Base-by-base conservation (phyloP, 768 basidiomycete species). In the Rhodotorula graminis region DNA sequence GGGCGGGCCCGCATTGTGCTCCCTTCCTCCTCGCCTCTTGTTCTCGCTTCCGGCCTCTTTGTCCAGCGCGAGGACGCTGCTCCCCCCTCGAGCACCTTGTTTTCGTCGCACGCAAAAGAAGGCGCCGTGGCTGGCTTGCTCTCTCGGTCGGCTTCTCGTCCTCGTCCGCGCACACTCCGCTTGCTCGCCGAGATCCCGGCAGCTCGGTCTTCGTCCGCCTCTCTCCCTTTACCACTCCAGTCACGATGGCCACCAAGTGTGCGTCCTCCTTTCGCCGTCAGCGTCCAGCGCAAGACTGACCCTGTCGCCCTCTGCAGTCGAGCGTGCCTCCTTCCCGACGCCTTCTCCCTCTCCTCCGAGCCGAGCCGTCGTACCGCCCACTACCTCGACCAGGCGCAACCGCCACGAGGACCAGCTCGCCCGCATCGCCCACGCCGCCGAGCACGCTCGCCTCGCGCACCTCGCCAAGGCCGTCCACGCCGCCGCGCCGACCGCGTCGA, bases 371-470 rank as follows among this genome's bases (percentile, higher is more conserved):
- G 27, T 21, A 11, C 56, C 31, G 8, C 56, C n/a, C n/a, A 18
- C 53, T 12, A 3, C 53, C 23, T 27, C 27, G 27, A 55, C 14
- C 21, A 21, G 0, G 7, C 29, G 47, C 61, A 21, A 8, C 29
- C 40, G 16, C 50, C 62, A 11, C 53, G 15, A 3, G 29, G 23
- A 44, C n/a, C 37, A 50, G 29, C 37, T 19, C 25, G 25, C 46
- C 29, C 70, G 66, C 61, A 27, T 71, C n/a, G 27, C 33, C 0
- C 60, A 66, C 55, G 70, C 55, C 19, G 70, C 70, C 18, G 65
- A 66, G 12, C 60, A 59, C 49, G 58, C 65, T 8, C 42, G 55
- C 23, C 44, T 42, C 4, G 7, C 63, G 2, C 65, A 71, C 29
- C 65, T 71, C 16, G 59, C 70, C 21, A 40, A 49, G 21, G 60